Evolutionary conservation across 1,284 basidiomycete species (phyloP), one percentile per base, ranked within the genome.

Genomic region (Apiotrichum laibachii): DNA sequence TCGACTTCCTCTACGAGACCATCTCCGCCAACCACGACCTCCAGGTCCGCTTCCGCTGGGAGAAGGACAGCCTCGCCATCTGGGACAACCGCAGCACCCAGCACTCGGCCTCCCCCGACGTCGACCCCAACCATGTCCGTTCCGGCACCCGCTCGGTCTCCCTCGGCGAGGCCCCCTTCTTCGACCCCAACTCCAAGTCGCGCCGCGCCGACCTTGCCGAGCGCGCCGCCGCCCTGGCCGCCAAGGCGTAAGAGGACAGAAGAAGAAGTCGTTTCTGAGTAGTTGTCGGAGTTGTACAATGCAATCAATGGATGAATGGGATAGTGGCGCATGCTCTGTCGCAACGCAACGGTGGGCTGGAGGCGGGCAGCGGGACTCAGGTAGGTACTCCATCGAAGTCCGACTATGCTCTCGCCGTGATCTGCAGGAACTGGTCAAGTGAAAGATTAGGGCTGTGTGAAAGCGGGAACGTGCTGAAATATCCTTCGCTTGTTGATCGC

Each of bases 131-230:
- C 18, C 52, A 61, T 12, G 62, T 72, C 16, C 81, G 86, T 5
- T 72, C 79, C 35, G 86, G 86, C 10, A 82, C 85, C 64, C 80
- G 87, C 16, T 83, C 84, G 10, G 84, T 87, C 50, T 82, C 82
- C 57, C 67, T 87, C 26, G 86, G 86, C 26, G 87, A 88, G 74
- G 79, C 74, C 58, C 86, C 86, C 0, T 87, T 80, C 77, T 82
- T 84, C 35, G 70, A 71, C 59, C 68, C 68, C 13, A 59, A 67
- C 26, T 65, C 63, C 6, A 56, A 52, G 26, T 47, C 55, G 2
- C 57, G 68, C 26, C 59, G 66, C 16, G 66, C 50, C 22, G 50
- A 49, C 47, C 50, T 51, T 26, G 50, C 37, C 11, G 50, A 51
- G 22, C 42, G 21, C 39, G 39, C 37, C 33, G 47, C n/a, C 3